A percentile compares a stretch with the other conserved stretches of the same genome.
Evolutionary conservation across 768 basidiomycete species (phyloP).

Genomic region (Pleurotus pulmonarius): DNA sequence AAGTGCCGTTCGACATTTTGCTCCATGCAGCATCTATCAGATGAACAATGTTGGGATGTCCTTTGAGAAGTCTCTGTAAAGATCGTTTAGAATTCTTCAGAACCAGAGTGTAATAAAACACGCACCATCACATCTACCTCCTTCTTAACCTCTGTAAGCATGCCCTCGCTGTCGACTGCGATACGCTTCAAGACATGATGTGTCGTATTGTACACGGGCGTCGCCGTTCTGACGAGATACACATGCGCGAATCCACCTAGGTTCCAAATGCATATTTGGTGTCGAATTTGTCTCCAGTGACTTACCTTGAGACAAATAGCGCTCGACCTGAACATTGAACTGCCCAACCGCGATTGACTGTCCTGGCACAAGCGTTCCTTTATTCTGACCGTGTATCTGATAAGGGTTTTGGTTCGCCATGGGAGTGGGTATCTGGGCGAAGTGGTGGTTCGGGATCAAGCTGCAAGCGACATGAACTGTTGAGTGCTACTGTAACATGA

Average conservation of each 20-base stretch:
- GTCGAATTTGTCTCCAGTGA: slow-evolving; percentile 10
- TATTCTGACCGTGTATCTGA: slow-evolving; percentile 48
- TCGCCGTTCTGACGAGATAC: slow-evolving; percentile 85
- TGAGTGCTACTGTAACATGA: not conserved
- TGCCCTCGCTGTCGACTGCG: slow-evolving; percentile 83
- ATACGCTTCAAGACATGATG: slow-evolving; percentile 98
- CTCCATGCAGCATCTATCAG: slow-evolving; percentile 95
- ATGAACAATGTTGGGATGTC: slow-evolving; percentile 93
- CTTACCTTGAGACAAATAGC: slow-evolving; percentile 92
- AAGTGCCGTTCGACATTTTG: slow-evolving; percentile 74
- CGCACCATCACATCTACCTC: slow-evolving; percentile 99
- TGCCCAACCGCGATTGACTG: slow-evolving; percentile 90
- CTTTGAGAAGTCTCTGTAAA: slow-evolving; percentile 78
- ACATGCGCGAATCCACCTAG: slow-evolving; percentile 97
- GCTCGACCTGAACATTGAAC: slow-evolving; percentile 86
- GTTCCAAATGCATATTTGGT: slow-evolving; percentile 12
- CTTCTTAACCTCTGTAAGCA: slow-evolving; percentile 91
- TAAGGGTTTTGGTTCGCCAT: slow-evolving; percentile 53
- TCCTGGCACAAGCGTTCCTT: slow-evolving; percentile 74
- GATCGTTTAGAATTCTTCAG: slow-evolving; percentile 13
- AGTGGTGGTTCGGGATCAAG: slow-evolving; percentile 3
- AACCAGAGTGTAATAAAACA: slow-evolving; percentile 6
- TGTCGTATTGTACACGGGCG: slow-evolving; percentile 86
- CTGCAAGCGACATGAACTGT: slow-evolving; percentile 3
- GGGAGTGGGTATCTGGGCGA: slow-evolving; percentile 11